Evolutionary conservation across 164 flowering plant genomes (phyloP).

Genomic region (Stephania cephalantha): DNA sequence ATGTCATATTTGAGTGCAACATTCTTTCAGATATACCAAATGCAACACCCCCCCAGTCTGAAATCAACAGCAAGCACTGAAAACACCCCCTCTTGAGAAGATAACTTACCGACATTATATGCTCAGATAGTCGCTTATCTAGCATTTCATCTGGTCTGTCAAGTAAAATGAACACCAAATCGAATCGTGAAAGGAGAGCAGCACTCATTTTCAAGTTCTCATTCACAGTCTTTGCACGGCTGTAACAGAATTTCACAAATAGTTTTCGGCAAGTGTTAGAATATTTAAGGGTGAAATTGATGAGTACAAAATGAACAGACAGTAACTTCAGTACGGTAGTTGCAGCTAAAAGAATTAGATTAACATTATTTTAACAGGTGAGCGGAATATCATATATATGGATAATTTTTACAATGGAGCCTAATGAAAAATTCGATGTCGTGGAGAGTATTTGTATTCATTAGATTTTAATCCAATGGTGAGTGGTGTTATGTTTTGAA

Average conservation of each 20-base stretch:
- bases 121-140: slow-evolving; percentile 89
- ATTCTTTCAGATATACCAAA: background rate
- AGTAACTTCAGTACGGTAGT: background rate
- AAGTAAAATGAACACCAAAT: slow-evolving; percentile 93
- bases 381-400: no score
- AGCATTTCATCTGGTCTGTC: slow-evolving; percentile 85
- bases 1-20: background rate
- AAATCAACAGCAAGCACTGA: background rate
- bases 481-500: no score
- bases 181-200: slow-evolving; percentile 95
- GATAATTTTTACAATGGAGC: no score
- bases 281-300: background rate
- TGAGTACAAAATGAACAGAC: background rate
- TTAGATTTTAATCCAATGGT: no score
- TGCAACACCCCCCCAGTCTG: background rate
- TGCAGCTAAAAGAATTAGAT: background rate
- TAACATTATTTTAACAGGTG: no score
- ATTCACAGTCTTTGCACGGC: slow-evolving; percentile 98
- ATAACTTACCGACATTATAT: slow-evolving; percentile 89
- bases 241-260: slow-evolving; percentile 31
- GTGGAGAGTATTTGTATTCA: no score
- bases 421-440: no score
- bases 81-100: slow-evolving; percentile 5
- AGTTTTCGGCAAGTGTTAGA: background rate
- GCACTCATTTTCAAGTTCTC: slow-evolving; percentile 96